These are phyloP conservation scores for Talaromyces nanjingensis DNA, from an alignment of 495 filamentous ascomycete genomes.

Conservation along the genomic window DNA sequence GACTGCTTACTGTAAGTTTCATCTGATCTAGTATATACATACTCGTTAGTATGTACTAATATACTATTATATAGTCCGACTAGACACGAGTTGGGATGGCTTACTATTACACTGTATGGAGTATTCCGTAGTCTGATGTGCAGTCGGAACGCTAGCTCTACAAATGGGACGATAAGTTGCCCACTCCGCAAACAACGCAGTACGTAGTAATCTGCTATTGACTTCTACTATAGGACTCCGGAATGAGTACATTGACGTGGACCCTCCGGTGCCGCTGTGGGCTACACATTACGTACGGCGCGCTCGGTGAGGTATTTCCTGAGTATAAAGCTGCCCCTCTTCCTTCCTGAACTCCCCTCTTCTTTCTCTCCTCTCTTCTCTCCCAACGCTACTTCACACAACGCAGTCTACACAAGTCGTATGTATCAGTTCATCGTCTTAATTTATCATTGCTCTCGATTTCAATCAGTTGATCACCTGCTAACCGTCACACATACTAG, in stretches of 20 bases:
- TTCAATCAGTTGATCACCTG: background rate
- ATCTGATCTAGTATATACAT: background rate
- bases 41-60: too few species aligned
- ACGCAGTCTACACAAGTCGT: background rate
- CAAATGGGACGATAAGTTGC: background rate
- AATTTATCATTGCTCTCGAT: background rate
- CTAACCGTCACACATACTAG: conserved; percentile 1
- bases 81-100: too few species aligned
- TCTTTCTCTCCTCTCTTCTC: background rate
- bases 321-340: background rate
- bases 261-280: background rate
- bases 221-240: background rate
- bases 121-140: too few species aligned
- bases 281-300: background rate
- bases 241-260: background rate
- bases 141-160: background rate
- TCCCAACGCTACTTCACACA: background rate
- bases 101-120: too few species aligned
- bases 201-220: too few species aligned
- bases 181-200: background rate
- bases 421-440: background rate
- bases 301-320: background rate
- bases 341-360: background rate
- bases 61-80: background rate
- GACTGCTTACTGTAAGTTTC: background rate